A percentile compares a stretch with the other conserved stretches of the same genome.
These are phyloP conservation scores for Proteromonas lacertae DNA, from an alignment of 352 stramenopile genomes.

Conservation along the genomic window DNA sequence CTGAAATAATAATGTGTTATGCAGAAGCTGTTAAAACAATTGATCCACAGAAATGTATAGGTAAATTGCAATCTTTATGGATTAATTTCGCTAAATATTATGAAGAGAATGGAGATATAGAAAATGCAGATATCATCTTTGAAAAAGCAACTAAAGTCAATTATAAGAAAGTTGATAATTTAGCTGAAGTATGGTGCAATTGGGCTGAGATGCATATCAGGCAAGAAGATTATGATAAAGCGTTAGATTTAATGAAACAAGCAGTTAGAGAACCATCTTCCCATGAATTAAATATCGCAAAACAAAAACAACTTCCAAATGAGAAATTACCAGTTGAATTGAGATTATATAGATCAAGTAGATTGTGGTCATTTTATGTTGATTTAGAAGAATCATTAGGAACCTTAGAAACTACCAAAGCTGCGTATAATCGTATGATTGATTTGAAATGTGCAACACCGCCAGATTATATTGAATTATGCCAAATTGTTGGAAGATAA, in stretches of 20 bases:
- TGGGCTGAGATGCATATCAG: conserved; percentile 81
- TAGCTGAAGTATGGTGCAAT: conserved; percentile 59
- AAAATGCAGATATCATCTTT: conserved; percentile 61
- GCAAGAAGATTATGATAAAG: conserved; percentile 64
- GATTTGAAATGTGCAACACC: conserved; percentile 80
- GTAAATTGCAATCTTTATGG: conserved; percentile 55
- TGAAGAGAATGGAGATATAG: conserved; percentile 47
- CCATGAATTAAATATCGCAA: conserved; percentile 3
- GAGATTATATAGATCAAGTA: conserved; percentile 44
- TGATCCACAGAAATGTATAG: conserved; percentile 31
- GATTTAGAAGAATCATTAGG: conserved; percentile 91
- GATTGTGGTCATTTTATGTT: conserved; percentile 75
- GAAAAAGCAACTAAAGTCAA: conserved; percentile 22
- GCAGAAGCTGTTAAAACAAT: conserved; percentile 59
- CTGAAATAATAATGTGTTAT: conserved; percentile 25
- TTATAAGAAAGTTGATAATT: conserved; percentile 44
- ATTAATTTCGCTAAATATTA: conserved; percentile 70
- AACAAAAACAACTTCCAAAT: neutral
- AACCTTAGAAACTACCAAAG: conserved; percentile 57
- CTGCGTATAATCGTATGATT: conserved; percentile 66
- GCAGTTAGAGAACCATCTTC: conserved; percentile 24
- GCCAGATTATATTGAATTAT: conserved; percentile 84
- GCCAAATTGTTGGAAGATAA: conserved; percentile 72
- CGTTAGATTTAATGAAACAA: conserved; percentile 37
- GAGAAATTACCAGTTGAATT: conserved; percentile 5